phyloP scores from a whole-genome alignment of 495 filamentous ascomycete species.

The Lasiosphaeria hispida region DNA sequence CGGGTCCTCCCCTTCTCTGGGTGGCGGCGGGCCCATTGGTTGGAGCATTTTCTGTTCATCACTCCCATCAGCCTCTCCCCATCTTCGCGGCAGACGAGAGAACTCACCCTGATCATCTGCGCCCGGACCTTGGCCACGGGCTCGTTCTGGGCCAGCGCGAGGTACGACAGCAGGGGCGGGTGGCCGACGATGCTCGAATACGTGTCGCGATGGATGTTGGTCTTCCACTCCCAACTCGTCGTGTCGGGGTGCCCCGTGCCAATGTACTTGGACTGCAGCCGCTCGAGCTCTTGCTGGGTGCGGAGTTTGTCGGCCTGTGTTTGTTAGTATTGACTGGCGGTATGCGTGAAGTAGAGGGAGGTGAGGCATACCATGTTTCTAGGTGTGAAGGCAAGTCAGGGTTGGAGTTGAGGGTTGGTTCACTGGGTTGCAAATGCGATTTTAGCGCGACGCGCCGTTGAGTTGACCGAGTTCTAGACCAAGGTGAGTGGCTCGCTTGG shows the following conservation, averaged over 20 bases:
- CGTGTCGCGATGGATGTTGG: conserved; percentile 84
- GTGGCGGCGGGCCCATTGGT: conserved; percentile 80
- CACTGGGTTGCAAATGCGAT: neutral
- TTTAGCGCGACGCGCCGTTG: neutral
- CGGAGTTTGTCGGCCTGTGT: conserved; percentile 91
- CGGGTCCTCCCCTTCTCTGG: conserved; percentile 52
- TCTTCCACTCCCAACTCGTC: conserved; percentile 91
- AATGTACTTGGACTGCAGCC: conserved; percentile 88
- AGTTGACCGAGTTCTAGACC: neutral
- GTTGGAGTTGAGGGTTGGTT: neutral
- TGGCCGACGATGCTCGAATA: conserved; percentile 86
- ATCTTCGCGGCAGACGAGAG: neutral
- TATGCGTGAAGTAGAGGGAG: too few relatives aligned
- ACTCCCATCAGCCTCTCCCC: neutral
- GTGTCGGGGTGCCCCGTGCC: conserved; percentile 99
- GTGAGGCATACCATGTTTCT: conserved; percentile 8
- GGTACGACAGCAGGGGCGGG: conserved; percentile 82
- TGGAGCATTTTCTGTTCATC: conserved; percentile 75
- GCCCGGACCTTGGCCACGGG: conserved; percentile 71
- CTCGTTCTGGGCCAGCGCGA: conserved; percentile 84
- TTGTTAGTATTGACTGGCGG: neutral
- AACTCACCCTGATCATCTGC: conserved; percentile 65
- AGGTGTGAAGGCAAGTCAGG: neutral
- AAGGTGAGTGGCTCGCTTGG: neutral
- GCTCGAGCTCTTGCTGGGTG: conserved; percentile 93